phyloP scores from a whole-genome alignment of 2,329 filamentous ascomycete species.

The Xylariales sp. region DNA sequence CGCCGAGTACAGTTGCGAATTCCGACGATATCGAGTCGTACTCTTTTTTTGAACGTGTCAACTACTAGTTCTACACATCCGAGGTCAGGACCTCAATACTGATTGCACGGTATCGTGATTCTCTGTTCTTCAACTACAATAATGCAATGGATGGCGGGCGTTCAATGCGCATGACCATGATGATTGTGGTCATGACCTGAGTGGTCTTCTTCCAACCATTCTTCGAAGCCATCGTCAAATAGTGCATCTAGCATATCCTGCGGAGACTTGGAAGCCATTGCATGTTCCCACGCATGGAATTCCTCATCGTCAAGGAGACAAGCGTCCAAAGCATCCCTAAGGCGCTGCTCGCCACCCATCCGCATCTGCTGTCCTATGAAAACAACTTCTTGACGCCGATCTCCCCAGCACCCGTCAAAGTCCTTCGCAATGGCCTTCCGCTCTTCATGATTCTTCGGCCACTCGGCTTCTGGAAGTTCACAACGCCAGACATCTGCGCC shows the following conservation, averaged over 20 bases:
- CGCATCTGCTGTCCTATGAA: slow-evolving; percentile 67
- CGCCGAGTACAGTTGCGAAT: no score
- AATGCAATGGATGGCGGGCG: no score
- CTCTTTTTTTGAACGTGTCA: no score
- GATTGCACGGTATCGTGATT: no score
- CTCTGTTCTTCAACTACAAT: no score
- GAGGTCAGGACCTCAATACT: no score
- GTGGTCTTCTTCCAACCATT: slow-evolving; percentile 28
- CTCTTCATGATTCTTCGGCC: slow-evolving; percentile 25
- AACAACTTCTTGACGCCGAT: slow-evolving; percentile 66
- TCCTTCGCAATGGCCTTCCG: slow-evolving; percentile 43
- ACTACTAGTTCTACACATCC: no score
- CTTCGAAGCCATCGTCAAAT: slow-evolving; percentile 28
- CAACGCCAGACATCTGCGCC: slow-evolving; percentile 57
- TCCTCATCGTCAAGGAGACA: slow-evolving; percentile 61
- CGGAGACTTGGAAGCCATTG: slow-evolving; percentile 19
- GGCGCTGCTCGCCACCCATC: slow-evolving; percentile 28
- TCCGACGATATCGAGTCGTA: no score
- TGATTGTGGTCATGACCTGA: slow-evolving; percentile 25
- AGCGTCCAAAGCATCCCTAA: slow-evolving; percentile 44
- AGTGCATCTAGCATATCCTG: slow-evolving; percentile 19
- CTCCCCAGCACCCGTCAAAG: slow-evolving; percentile 61
- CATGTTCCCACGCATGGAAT: slow-evolving; percentile 33
- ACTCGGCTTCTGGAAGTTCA: slow-evolving; percentile 40
- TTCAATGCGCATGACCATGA: slow-evolving; percentile 12